Percentiles rank a stretch among this genome's conserved stretches.
Evolutionary conservation across 2,329 filamentous ascomycete genomes (phyloP).

Genomic region (Sclerotinia borealis): DNA sequence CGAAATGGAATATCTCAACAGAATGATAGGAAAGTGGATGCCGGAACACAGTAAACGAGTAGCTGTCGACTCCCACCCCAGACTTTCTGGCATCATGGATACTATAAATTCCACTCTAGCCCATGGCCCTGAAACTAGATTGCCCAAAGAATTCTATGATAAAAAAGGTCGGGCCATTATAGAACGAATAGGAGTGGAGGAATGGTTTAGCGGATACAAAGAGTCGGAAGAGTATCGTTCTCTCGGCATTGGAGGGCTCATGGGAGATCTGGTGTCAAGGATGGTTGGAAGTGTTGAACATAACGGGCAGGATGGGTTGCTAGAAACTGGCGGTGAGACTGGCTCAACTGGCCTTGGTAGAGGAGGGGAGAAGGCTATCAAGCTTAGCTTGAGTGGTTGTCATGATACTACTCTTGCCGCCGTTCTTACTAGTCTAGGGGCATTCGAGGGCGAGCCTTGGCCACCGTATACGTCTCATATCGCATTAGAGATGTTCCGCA

Average conservation of each 20-base stretch:
- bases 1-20: slow-evolving; percentile 80
- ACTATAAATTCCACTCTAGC: slow-evolving; percentile 84
- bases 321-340: slow-evolving; percentile 40
- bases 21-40: slow-evolving; percentile 79
- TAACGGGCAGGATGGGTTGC: slow-evolving; percentile 45
- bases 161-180: slow-evolving; percentile 61
- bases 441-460: slow-evolving; percentile 69
- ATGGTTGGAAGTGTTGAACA: slow-evolving; percentile 65
- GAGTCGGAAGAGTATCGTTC: slow-evolving; percentile 84
- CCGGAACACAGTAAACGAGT: slow-evolving; percentile 61
- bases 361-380: slow-evolving; percentile 50
- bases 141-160: slow-evolving; percentile 87
- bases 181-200: slow-evolving; percentile 70
- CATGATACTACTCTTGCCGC: slow-evolving; percentile 91
- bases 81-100: slow-evolving; percentile 88
- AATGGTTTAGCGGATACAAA: slow-evolving; percentile 85
- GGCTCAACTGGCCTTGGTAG: slow-evolving; percentile 36
- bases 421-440: slow-evolving; percentile 70
- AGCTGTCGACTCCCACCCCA: slow-evolving; percentile 76
- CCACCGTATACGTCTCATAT: slow-evolving; percentile 91
- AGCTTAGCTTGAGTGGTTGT: slow-evolving; percentile 76
- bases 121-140: slow-evolving; percentile 70
- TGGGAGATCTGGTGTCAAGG: slow-evolving; percentile 75
- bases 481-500: slow-evolving; percentile 81
- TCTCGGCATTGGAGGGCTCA: slow-evolving; percentile 76